These are phyloP conservation scores for Leccinum fuscescens DNA, from an alignment of 1,284 basidiomycete species.

Conservation along the genomic window DNA sequence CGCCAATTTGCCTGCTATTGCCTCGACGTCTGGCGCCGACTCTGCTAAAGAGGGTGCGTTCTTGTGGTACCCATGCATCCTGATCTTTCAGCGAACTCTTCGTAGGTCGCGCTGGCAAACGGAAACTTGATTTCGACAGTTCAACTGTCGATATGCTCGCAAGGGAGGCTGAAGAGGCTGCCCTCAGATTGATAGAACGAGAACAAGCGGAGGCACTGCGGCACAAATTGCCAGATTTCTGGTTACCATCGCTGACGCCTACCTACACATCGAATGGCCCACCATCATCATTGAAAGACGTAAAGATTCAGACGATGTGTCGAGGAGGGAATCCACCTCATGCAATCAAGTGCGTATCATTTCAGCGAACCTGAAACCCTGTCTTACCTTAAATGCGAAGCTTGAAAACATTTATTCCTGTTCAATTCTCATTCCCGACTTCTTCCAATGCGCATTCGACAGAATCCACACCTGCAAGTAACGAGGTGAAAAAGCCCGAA, in stretches of 20 bases:
- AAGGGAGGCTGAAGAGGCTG: conserved; percentile 81
- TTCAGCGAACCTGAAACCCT: not conserved
- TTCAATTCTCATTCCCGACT: conserved; percentile 63
- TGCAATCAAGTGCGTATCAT: conserved; percentile 60
- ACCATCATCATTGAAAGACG: conserved; percentile 65
- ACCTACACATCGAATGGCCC: conserved; percentile 66
- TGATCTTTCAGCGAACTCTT: not conserved
- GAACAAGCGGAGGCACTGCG: conserved; percentile 85
- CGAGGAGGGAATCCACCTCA: conserved; percentile 74
- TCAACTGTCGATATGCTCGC: conserved; percentile 69
- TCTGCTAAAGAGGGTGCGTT: conserved; percentile 37
- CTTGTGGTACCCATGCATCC: not conserved
- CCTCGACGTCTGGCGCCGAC: conserved; percentile 39
- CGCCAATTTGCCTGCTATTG: conserved; percentile 31
- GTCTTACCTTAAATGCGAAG: conserved; percentile 36
- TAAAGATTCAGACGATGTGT: conserved; percentile 86
- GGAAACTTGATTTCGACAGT: conserved; percentile 77
- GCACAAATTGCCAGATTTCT: conserved; percentile 90
- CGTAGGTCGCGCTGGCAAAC: conserved; percentile 58
- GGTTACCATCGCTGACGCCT: conserved; percentile 88
- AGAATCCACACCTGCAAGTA: conserved; percentile 42
- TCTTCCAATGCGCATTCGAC: conserved; percentile 38
- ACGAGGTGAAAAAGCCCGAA: conserved; percentile 43
- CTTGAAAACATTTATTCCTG: conserved; percentile 72
- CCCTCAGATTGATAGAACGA: conserved; percentile 74